A percentile compares a stretch with the other conserved stretches of the same genome.
These are phyloP conservation scores for Gossypioides kirkii DNA, from an alignment of 345 rosid genomes.

Conservation along the genomic window DNA sequence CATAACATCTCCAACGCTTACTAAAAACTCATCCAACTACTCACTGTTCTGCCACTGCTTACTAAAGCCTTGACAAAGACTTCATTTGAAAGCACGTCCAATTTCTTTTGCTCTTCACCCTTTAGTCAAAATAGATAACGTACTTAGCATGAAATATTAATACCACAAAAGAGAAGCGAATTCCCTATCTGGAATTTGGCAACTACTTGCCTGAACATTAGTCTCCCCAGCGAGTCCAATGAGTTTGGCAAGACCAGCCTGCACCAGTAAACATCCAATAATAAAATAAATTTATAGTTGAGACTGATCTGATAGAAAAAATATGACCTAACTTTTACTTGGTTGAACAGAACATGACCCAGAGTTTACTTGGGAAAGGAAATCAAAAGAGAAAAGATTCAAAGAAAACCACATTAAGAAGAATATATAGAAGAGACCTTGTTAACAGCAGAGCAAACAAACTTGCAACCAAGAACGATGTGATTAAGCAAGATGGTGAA, in stretches of 20 bases:
- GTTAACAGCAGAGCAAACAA: slow-evolving; percentile 90
- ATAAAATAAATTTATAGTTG: background rate
- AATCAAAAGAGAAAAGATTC: background rate
- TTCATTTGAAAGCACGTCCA: slow-evolving; percentile 93
- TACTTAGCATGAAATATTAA: background rate
- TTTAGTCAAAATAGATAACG: slow-evolving; percentile 20
- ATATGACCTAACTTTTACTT: background rate
- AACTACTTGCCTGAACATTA: slow-evolving; percentile 68
- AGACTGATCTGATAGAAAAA: background rate
- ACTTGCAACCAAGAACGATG: slow-evolving; percentile 98
- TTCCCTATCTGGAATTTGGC: background rate
- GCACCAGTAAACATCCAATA: slow-evolving; percentile 19
- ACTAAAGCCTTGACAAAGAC: slow-evolving; percentile 88
- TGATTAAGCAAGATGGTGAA: slow-evolving; percentile 84
- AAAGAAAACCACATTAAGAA: background rate
- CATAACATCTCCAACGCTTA: background rate
- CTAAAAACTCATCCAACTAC: slow-evolving; percentile 18
- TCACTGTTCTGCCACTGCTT: slow-evolving; percentile 96
- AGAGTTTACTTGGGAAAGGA: background rate
- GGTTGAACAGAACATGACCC: background rate
- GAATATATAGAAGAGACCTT: slow-evolving; percentile 41
- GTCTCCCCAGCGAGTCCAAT: slow-evolving; percentile 98
- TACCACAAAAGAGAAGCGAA: background rate
- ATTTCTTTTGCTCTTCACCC: slow-evolving; percentile 99
- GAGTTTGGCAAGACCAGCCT: slow-evolving; percentile 97